Base-by-base conservation (phyloP, 495 filamentous ascomycete genomes). In the Peziza echinospora region DNA sequence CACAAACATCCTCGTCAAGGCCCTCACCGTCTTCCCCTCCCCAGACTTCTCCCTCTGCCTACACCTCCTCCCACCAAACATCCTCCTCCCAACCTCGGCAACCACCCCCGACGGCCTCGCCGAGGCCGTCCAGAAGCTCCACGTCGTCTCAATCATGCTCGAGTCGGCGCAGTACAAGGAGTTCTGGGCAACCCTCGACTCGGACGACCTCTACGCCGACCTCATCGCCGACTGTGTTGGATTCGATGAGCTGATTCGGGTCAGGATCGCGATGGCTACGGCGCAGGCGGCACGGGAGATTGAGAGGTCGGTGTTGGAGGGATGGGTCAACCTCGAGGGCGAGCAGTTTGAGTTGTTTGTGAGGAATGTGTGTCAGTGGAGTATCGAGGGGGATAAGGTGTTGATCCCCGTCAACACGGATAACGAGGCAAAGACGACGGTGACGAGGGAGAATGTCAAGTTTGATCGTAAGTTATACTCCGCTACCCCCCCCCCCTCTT, bases 1-100 rank as follows among this genome's bases (percentile, higher is more conserved):
- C 61, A 94, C 91, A 71, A 94, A 94, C 71, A 79, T 94, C 74
- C 84, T 99, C 62, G 82, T 87, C 66, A 96, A 96, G 73, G 75
- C 85, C 48, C 76, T 99, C 57, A 93, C 87, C 53, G 81, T 93
- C 64, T 96, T 99, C 75, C 91, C 91, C 53, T 80, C 82, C 9
- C 81, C 89, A 17, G 86, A 93, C 67, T 96, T 94, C 78, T 75
- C 77, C 54, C 83, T 94, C 53, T 82, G 78, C 58, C 77, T 96
- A 41, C 80, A 91, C 62, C 82, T 99, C 47, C 85, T 99, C 61
- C 79, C 82, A 21, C 69, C 82, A 8, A 70, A 80, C 66, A 75
- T 77, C 53, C 76, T 82, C 58, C 66, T 53, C 71, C 67, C 54
- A 52, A 24, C 65, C 46, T 64, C 48, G 60, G 67, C 51, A 60